phyloP scores from a whole-genome alignment of 2,329 filamentous ascomycete genomes.

The Penicillium sp. region DNA sequence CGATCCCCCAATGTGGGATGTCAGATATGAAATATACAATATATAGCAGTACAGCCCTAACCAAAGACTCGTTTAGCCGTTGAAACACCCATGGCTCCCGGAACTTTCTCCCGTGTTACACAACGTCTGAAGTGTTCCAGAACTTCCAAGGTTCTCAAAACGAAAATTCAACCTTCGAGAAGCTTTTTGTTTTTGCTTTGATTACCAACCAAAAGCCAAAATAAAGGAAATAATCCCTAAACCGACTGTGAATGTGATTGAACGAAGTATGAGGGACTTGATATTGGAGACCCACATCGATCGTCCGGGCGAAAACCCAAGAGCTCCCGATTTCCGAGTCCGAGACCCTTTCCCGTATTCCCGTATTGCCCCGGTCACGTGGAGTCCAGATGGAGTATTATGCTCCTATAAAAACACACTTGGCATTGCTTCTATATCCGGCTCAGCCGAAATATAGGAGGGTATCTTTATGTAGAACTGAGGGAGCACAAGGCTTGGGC shows the following conservation, averaged over 20 bases:
- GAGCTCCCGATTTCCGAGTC: neutral
- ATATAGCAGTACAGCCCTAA: too few species aligned
- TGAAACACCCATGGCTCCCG: neutral
- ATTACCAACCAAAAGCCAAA: neutral
- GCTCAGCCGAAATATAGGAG: neutral
- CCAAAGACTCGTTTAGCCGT: neutral
- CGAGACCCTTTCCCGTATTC: neutral
- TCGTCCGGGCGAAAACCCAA: conserved; percentile 8
- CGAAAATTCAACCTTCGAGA: neutral
- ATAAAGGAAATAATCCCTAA: neutral
- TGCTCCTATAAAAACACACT: conserved; percentile 10
- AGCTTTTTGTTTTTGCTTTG: neutral
- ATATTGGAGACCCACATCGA: conserved; percentile 10
- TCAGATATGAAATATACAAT: too few species aligned
- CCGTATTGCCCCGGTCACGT: conserved; percentile 22
- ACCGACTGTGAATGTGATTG: neutral
- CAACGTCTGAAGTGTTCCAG: neutral
- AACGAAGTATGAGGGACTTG: conserved; percentile 4
- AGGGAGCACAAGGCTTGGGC: neutral
- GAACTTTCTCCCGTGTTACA: neutral
- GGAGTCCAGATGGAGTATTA: conserved; percentile 14
- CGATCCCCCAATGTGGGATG: neutral
- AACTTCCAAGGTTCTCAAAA: neutral
- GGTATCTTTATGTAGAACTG: neutral
- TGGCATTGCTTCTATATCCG: neutral